These are phyloP conservation scores for Shiraia sp. DNA, from an alignment of 2,329 filamentous ascomycete genomes.

Conservation along the genomic window DNA sequence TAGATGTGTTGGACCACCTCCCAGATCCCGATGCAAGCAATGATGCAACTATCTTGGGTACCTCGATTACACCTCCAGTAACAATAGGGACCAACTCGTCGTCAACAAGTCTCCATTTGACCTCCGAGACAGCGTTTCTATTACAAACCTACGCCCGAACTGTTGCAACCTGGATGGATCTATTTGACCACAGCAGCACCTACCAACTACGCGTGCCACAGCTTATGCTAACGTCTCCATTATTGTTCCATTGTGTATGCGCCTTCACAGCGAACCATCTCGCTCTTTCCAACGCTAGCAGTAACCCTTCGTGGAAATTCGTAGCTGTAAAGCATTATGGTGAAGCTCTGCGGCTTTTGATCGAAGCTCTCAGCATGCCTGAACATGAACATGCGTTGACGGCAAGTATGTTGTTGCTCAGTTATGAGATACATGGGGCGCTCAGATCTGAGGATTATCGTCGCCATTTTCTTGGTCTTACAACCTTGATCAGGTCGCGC, in stretches of 20 bases:
- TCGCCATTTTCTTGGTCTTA: conserved; percentile 36
- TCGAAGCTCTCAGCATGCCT: conserved; percentile 30
- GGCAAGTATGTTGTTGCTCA: conserved; percentile 39
- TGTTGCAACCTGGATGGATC: conserved; percentile 42
- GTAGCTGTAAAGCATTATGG: conserved; percentile 37
- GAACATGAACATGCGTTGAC: conserved; percentile 35
- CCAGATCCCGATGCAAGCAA: conserved; percentile 13
- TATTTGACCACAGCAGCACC: conserved; percentile 35
- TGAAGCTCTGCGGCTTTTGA: conserved; percentile 33
- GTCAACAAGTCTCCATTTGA: conserved; percentile 19
- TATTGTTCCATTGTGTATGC: conserved; percentile 40
- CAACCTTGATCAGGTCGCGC: conserved; percentile 34
- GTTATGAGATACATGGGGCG: conserved; percentile 37
- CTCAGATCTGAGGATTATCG: conserved; percentile 33
- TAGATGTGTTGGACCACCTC: conserved; percentile 25
- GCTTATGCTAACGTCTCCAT: conserved; percentile 31
- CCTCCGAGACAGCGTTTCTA: conserved; percentile 35
- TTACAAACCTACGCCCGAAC: conserved; percentile 38
- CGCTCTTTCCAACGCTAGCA: conserved; percentile 25
- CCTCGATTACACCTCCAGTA: conserved; percentile 14
- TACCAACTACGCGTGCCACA: conserved; percentile 37
- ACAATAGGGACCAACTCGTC: conserved; percentile 2
- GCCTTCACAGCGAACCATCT: conserved; percentile 43
- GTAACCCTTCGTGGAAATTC: conserved; percentile 34
- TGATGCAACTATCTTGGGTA: conserved; percentile 11